These are phyloP conservation scores for Pseudogymnoascus sp. DNA, from an alignment of 2,329 filamentous ascomycete species.

Conservation along the genomic window DNA sequence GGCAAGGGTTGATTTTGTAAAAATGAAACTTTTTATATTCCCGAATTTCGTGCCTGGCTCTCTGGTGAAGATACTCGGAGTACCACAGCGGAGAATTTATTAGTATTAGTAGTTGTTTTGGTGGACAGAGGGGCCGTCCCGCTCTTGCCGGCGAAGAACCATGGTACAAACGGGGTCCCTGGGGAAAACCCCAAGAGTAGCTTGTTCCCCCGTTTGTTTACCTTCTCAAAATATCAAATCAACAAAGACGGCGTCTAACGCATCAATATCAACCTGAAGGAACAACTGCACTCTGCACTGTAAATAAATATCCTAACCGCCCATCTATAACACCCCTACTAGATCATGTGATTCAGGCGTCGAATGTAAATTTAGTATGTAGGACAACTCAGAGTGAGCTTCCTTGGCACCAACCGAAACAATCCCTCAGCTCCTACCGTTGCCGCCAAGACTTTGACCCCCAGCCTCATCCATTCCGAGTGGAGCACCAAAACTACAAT, in stretches of 20 bases:
- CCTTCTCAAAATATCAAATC: not conserved
- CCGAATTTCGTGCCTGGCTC: not conserved
- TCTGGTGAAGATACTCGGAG: not conserved
- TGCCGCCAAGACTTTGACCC: constrained; percentile 1
- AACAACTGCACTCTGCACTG: not conserved
- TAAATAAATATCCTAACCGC: not conserved
- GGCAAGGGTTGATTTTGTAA: not conserved
- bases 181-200: not conserved
- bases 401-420: constrained; percentile 1
- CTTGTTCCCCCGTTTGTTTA: not conserved
- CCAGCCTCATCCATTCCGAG: constrained; percentile 1
- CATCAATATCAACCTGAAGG: not conserved
- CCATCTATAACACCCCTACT: not conserved
- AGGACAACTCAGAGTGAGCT: not conserved
- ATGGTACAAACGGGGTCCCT: not conserved
- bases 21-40: constrained; percentile 5
- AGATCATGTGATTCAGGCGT: constrained; percentile 3
- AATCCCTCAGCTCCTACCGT: constrained; percentile 1
- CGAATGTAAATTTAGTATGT: constrained; percentile 1
- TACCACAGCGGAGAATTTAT: not conserved
- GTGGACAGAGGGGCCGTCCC: constrained; percentile 2
- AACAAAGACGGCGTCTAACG: not conserved
- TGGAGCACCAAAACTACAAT: not conserved
- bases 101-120: not conserved
- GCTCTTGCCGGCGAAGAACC: not conserved